Percentiles rank a stretch among this genome's conserved stretches.
Conservation (phyloP, 306 rosid species). For the Pachyrhizus erosus region DNA sequence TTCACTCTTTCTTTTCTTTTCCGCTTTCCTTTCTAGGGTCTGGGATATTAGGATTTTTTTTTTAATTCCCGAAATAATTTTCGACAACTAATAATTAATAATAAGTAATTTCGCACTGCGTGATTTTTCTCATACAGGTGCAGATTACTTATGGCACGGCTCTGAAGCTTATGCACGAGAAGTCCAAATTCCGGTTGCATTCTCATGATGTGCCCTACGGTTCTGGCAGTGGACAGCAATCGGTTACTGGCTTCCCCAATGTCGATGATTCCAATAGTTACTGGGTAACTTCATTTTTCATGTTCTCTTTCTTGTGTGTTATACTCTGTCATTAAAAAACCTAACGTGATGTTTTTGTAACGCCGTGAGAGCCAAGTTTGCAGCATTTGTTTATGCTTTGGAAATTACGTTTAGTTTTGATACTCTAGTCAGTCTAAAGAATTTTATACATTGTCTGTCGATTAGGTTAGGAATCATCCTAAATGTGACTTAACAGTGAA, state of each 20-base stretch:
- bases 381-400: background rate
- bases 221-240: constrained; percentile 99
- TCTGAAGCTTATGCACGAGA: constrained; percentile 95
- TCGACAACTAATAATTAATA: background rate
- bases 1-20: background rate
- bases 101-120: background rate
- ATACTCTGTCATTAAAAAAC: background rate
- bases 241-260: constrained; percentile 87
- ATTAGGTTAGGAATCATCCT: background rate
- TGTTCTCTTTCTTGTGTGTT: too few relatives aligned
- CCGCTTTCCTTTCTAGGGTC: too few relatives aligned
- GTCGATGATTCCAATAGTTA: constrained; percentile 96
- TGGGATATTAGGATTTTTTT: background rate
- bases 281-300: constrained; percentile 82
- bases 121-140: constrained; percentile 33
- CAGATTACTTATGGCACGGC: constrained; percentile 87
- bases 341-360: background rate
- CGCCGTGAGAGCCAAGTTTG: background rate
- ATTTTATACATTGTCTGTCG: background rate
- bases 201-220: constrained; percentile 99
- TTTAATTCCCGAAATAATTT: background rate
- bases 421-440: background rate
- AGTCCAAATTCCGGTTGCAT: constrained; percentile 84
- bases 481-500: too few relatives aligned
- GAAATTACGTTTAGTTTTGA: background rate